phyloP scores from a whole-genome alignment of 1,139 yeast species.

The Kodamaea plutei region DNA sequence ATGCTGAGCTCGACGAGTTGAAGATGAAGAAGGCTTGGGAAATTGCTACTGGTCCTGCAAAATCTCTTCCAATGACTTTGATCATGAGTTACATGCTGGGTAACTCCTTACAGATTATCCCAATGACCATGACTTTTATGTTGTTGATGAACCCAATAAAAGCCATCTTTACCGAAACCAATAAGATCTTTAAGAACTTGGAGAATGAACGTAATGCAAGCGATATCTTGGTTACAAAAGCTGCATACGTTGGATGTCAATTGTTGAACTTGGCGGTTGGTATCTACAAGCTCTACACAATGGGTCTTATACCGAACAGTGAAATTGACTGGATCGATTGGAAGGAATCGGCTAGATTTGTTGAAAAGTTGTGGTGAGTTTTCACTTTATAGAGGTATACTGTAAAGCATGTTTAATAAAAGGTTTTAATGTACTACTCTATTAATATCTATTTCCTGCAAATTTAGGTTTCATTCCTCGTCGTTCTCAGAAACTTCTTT shows the following conservation, averaged over 20 bases:
- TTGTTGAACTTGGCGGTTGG: conserved; percentile 69
- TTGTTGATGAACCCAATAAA: conserved; percentile 73
- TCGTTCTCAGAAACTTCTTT: too few species aligned
- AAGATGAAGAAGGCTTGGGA: conserved; percentile 80
- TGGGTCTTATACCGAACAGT: conserved; percentile 90
- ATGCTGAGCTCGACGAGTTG: conserved; percentile 30
- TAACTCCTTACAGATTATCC: conserved; percentile 81
- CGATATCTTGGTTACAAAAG: conserved; percentile 40
- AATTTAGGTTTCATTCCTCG: too few species aligned
- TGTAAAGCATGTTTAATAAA: not conserved
- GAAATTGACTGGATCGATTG: conserved; percentile 91
- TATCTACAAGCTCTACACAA: conserved; percentile 73
- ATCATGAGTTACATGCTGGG: conserved; percentile 95
- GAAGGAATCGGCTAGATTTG: conserved; percentile 48
- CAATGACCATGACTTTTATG: conserved; percentile 87
- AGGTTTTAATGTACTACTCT: not conserved
- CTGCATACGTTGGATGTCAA: conserved; percentile 53
- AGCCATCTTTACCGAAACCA: conserved; percentile 59
- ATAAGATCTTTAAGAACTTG: conserved; percentile 37
- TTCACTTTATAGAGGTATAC: not conserved
- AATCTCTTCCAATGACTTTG: conserved; percentile 81
- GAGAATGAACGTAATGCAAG: conserved; percentile 32
- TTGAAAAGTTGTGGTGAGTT: conserved; percentile 18
- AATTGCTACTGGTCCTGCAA: conserved; percentile 77
- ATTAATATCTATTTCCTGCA: too few species aligned